Percentiles rank a stretch among this genome's conserved stretches.
Evolutionary conservation across 768 basidiomycete genomes (phyloP).

Genomic region (Pleurotus ostreatus): DNA sequence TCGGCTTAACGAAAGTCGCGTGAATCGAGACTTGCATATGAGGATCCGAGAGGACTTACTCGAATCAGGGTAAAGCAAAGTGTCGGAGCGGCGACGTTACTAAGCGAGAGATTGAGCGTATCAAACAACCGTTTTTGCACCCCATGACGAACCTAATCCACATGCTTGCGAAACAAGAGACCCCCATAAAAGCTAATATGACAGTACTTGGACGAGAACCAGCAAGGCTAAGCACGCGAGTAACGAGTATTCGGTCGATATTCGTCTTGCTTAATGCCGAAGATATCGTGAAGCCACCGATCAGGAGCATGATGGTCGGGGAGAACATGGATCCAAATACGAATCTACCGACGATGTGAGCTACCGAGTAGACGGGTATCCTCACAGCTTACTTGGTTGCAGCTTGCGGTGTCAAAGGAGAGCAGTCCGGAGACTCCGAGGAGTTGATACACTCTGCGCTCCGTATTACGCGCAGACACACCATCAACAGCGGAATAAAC

Average conservation of each 20-base stretch:
- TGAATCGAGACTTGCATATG: background rate
- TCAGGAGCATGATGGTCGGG: conserved; percentile 96
- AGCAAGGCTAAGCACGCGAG: conserved; percentile 84
- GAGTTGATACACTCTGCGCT: conserved; percentile 20
- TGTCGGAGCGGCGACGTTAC: conserved; percentile 97
- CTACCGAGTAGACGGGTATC: conserved; percentile 2
- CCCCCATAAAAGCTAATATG: conserved; percentile 90
- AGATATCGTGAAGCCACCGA: conserved; percentile 97
- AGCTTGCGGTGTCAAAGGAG: conserved; percentile 53
- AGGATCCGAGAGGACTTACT: conserved; percentile 39
- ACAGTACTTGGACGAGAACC: conserved; percentile 85
- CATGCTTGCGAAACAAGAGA: conserved; percentile 98
- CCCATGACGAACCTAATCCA: conserved; percentile 79
- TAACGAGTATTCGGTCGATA: conserved; percentile 89
- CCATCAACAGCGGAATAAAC: conserved; percentile 81
- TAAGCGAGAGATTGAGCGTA: conserved; percentile 22
- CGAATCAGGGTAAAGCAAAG: conserved; percentile 95
- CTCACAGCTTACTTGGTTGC: conserved; percentile 69
- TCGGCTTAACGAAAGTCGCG: conserved; percentile 55
- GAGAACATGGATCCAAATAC: conserved; percentile 96
- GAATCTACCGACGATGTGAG: conserved; percentile 44
- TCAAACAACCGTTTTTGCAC: background rate
- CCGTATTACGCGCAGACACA: conserved; percentile 78
- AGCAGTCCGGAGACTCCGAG: conserved; percentile 30
- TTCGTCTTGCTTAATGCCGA: conserved; percentile 94